Base-by-base conservation (phyloP, 371 early-diverging fungal species). In the Lichtheimia hyalospora region DNA sequence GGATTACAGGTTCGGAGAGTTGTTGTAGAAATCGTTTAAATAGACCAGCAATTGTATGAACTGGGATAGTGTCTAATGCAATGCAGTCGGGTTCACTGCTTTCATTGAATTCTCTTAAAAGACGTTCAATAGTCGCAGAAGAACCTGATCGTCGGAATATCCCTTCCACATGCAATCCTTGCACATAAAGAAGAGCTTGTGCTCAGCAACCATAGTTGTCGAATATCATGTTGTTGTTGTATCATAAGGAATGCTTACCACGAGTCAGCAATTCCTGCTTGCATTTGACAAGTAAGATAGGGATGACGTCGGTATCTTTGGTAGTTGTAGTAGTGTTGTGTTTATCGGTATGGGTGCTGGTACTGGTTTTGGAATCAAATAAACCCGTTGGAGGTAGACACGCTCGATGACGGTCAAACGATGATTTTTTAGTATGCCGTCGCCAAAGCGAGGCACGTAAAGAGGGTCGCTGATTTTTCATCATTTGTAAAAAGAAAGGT, bases 1-100 rank as follows among this genome's bases (percentile, higher is more conserved):
- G 74, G 41, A 86, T 81, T 16, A 86, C 80, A 12, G 84, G 80
- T 39, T 83, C 82, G 16, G 81, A 80, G 18, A 86, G 64, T 27
- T 71, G 66, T 39, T 82, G 83, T 40, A 86, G 64, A 62, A 78
- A 86, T 15, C 84, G 77, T 21, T 82, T 81, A 16, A 86, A 67
- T 23, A 84, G 74, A 46, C 79, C 82, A 8, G 86, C 77, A 6
- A 68, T 41, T 13, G 66, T 56, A 58, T 74, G 74, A 5, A 60
- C 43, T 5, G 71, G 60, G 14, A 58, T 39, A 13, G 21, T 49
- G 34, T 21, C 39, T 3, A 58, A 50, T n/a, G 49, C 58, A 39
- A 58, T 58, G 49, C 14, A 15, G 16, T 13, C 16, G 7, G 56
- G 43, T n/a, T 65, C 57, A 15, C 60, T 20, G 21, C n/a, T 25